Evolutionary conservation across 2,329 filamentous ascomycete species (phyloP).

Genomic region (Pleurostoma richardsiae): DNA sequence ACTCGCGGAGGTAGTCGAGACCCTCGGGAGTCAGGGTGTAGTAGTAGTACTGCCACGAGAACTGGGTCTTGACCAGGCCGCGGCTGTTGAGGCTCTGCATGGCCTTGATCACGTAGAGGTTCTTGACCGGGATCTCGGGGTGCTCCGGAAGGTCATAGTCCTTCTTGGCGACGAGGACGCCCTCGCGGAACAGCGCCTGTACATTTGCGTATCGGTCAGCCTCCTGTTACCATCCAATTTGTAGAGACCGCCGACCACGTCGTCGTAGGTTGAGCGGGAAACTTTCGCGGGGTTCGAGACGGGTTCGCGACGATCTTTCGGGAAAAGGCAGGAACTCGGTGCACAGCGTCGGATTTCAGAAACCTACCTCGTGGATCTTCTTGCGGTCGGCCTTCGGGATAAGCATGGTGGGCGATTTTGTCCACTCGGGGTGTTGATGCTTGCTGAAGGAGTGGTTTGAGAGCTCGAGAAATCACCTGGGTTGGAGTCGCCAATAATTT

Average conservation of each 20-base stretch:
- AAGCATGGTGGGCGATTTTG: conserved; percentile 63
- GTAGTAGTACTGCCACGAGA: conserved; percentile 99
- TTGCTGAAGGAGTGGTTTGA: no score
- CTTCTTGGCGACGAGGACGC: conserved; percentile 96
- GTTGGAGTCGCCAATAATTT: no score
- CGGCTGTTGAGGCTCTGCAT: conserved; percentile 97
- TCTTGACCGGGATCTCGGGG: conserved; percentile 98
- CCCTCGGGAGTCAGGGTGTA: conserved; percentile 99
- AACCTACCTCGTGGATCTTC: conserved; percentile 84
- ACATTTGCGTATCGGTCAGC: conserved; percentile 21
- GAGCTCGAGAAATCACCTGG: no score
- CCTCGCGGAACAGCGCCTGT: conserved; percentile 78
- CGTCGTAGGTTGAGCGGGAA: no score
- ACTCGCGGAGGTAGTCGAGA: conserved; percentile 99
- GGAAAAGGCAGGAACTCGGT: no score
- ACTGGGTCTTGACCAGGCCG: conserved; percentile 99
- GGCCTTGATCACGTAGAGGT: conserved; percentile 99
- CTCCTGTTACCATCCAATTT: background rate
- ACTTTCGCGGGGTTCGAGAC: no score
- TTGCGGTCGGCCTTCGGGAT: conserved; percentile 99
- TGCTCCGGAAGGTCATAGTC: conserved; percentile 98
- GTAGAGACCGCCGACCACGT: background rate
- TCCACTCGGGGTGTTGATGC: no score
- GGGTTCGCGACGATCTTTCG: no score
- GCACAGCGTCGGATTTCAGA: conserved; percentile 1